Conservation (phyloP, 2,329 filamentous ascomycete genomes). For the Epichloe aotearoae region DNA sequence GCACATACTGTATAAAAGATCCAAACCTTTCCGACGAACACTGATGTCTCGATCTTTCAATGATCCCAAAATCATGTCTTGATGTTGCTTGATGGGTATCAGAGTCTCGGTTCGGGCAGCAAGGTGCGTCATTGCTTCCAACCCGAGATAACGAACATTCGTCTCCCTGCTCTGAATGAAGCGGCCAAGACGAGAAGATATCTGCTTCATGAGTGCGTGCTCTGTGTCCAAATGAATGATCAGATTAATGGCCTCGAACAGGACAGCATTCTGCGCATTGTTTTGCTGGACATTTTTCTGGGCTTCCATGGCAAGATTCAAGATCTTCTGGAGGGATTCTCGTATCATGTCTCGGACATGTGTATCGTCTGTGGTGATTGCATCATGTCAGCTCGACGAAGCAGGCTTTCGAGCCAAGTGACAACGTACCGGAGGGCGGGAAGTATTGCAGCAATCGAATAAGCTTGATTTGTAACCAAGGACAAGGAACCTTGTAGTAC, state of each 20-base stretch:
- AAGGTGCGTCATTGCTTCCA: conserved; percentile 97
- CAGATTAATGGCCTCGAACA: conserved; percentile 97
- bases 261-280: conserved; percentile 93
- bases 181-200: conserved; percentile 77
- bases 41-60: conserved; percentile 94
- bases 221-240: conserved; percentile 97
- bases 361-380: conserved; percentile 57
- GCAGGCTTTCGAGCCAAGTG: neutral
- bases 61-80: conserved; percentile 88
- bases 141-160: conserved; percentile 87
- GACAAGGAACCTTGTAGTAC: conserved; percentile 99
- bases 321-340: conserved; percentile 78
- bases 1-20: conserved; percentile 98
- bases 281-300: conserved; percentile 99
- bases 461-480: conserved; percentile 95
- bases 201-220: conserved; percentile 87
- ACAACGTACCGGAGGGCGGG: conserved; percentile 63
- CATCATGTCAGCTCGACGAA: neutral
- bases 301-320: conserved; percentile 82
- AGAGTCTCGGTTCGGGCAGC: conserved; percentile 87
- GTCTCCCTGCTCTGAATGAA: conserved; percentile 97
- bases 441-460: conserved; percentile 90
- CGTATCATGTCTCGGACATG: conserved; percentile 86
- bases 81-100: conserved; percentile 95
- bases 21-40: conserved; percentile 86